Evolutionary conservation across 371 early-diverging fungal genomes (phyloP).

Genomic region (Rhizomucor miehei): DNA sequence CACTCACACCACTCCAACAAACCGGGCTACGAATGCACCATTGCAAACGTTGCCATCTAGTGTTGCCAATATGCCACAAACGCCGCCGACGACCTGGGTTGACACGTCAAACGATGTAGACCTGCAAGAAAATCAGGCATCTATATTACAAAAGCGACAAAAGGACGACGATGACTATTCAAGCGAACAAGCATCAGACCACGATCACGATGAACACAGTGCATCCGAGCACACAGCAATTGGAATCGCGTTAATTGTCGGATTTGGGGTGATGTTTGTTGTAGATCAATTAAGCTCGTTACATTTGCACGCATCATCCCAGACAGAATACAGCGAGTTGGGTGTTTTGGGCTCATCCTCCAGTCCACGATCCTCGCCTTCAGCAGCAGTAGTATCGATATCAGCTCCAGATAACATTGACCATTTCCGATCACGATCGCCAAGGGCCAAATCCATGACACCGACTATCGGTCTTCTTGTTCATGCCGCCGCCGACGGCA

Average conservation of each 20-base stretch:
- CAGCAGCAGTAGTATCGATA: conserved; percentile 1
- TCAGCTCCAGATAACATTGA: background rate
- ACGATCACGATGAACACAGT: conserved; percentile 3
- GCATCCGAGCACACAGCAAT: conserved; percentile 63
- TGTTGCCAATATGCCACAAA: background rate
- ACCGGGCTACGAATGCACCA: background rate
- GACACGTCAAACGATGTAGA: conserved; percentile 2
- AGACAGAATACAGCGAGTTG: conserved; percentile 16
- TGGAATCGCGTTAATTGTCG: conserved; percentile 77
- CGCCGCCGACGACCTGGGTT: background rate
- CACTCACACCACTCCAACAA: background rate
- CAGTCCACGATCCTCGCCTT: background rate
- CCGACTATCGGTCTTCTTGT: conserved; percentile 86
- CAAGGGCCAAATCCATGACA: conserved; percentile 21
- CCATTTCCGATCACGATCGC: conserved; percentile 2
- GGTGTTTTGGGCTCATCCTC: background rate
- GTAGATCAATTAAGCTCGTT: conserved; percentile 55
- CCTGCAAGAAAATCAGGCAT: conserved; percentile 14
- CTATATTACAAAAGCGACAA: background rate
- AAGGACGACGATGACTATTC: background rate
- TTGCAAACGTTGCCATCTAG: too few relatives aligned
- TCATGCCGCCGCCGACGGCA: conserved; percentile 94
- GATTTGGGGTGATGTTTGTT: conserved; percentile 89
- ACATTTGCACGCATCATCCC: conserved; percentile 42
- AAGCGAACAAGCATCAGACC: background rate